Conservation (phyloP, 202 grass and related monocot genomes). For the Setaria viridis region DNA sequence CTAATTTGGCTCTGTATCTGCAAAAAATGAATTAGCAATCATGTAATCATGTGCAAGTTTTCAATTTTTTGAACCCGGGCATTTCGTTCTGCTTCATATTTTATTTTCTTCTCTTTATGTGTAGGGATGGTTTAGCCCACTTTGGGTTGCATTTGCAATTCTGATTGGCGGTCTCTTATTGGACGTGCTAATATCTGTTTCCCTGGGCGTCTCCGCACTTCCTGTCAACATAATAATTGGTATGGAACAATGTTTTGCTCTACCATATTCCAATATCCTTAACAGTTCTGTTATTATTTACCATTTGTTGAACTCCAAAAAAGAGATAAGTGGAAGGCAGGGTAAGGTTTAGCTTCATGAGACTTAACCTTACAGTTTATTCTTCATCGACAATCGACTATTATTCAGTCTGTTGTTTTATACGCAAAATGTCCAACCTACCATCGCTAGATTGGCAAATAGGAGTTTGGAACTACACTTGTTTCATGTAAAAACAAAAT, state of each 20-base stretch:
- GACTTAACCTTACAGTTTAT: background rate
- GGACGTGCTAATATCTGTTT: slow-evolving; percentile 98
- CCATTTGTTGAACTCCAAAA: slow-evolving; percentile 36
- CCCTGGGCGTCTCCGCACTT: slow-evolving; percentile 93
- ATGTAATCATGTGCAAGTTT: slow-evolving; percentile 37
- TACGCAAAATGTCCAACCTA: slow-evolving; percentile 10
- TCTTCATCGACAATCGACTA: background rate
- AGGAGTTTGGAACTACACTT: background rate
- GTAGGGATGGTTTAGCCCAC: slow-evolving; percentile 94
- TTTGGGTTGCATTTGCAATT: slow-evolving; percentile 99
- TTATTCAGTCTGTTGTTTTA: slow-evolving; percentile 7
- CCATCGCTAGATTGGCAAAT: slow-evolving; percentile 3
- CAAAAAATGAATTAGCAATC: slow-evolving; percentile 36
- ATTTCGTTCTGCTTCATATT: slow-evolving; percentile 53
- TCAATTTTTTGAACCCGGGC: slow-evolving; percentile 29
- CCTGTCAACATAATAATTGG: slow-evolving; percentile 99
- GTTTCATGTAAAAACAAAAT: slow-evolving; percentile 27
- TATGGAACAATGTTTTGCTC: slow-evolving; percentile 54
- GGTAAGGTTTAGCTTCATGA: background rate
- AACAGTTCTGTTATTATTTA: slow-evolving; percentile 27
- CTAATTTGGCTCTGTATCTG: slow-evolving; percentile 36
- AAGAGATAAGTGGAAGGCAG: background rate
- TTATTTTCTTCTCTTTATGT: slow-evolving; percentile 46
- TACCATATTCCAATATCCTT: slow-evolving; percentile 12
- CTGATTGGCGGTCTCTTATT: slow-evolving; percentile 95